Evolutionary conservation across 2,329 filamentous ascomycete species (phyloP).

Genomic region (Sporothrix pallida): DNA sequence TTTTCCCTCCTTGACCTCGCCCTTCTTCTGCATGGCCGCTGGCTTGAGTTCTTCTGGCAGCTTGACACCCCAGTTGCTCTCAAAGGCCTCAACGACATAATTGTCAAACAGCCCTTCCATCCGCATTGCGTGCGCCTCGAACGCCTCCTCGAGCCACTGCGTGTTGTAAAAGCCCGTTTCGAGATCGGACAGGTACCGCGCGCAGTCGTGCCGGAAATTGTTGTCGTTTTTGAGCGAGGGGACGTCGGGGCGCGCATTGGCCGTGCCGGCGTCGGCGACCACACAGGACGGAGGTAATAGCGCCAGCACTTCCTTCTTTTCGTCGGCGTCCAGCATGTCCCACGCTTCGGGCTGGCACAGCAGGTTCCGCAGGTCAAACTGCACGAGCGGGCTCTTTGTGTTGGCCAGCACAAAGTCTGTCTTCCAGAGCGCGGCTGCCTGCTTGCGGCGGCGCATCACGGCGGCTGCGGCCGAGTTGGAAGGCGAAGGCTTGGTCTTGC

Average conservation of each 20-base stretch:
- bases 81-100: conserved; percentile 53
- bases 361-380: conserved; percentile 46
- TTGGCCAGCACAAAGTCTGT: conserved; percentile 47
- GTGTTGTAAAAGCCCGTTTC: conserved; percentile 56
- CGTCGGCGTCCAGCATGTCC: conserved; percentile 46
- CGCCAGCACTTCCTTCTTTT: conserved; percentile 45
- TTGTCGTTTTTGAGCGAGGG: conserved; percentile 49
- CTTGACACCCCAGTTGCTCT: conserved; percentile 54
- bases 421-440: conserved; percentile 39
- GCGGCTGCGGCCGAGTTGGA: conserved; percentile 11
- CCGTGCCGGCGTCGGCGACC: conserved; percentile 44
- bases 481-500: neutral
- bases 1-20: conserved; percentile 27
- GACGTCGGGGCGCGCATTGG: conserved; percentile 46
- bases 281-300: conserved; percentile 45
- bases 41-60: conserved; percentile 44
- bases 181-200: conserved; percentile 53
- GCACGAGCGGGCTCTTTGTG: conserved; percentile 46
- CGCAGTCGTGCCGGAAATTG: conserved; percentile 52
- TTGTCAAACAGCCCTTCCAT: conserved; percentile 57
- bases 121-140: conserved; percentile 57
- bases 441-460: conserved; percentile 33
- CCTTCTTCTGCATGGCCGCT: conserved; percentile 35
- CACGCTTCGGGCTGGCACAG: conserved; percentile 49
- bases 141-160: conserved; percentile 60